These are phyloP conservation scores for Protomyces lactucae-debilis DNA, from an alignment of 1,139 yeast genomes.

Conservation along the genomic window DNA sequence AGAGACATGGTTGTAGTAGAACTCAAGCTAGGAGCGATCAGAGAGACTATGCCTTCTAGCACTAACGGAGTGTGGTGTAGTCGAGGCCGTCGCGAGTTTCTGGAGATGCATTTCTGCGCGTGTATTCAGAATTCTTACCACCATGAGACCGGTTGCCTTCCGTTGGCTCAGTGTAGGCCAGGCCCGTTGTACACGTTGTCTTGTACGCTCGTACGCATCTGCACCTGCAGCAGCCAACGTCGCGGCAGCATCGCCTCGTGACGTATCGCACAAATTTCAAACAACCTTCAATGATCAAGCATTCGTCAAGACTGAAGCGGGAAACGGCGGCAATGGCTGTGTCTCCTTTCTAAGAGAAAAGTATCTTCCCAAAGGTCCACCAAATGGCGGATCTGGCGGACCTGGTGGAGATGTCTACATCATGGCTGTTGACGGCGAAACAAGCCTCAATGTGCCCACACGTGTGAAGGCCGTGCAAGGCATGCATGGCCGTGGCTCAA, in stretches of 20 bases:
- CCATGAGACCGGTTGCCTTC: neutral
- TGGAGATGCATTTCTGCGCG: no score
- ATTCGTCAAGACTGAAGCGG: constrained; percentile 45
- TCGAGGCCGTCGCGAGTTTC: no score
- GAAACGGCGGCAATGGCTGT: constrained; percentile 84
- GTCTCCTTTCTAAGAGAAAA: constrained; percentile 85
- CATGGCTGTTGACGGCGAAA: constrained; percentile 66
- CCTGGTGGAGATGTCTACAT: constrained; percentile 81
- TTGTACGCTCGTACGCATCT: neutral
- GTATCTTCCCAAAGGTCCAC: constrained; percentile 80
- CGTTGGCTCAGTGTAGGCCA: neutral
- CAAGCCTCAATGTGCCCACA: constrained; percentile 58
- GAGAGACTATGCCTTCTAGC: neutral
- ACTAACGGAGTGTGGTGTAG: no score
- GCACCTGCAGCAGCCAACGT: neutral
- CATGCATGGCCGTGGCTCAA: constrained; percentile 62
- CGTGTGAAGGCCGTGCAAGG: constrained; percentile 72
- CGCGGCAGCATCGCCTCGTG: constrained; percentile 2
- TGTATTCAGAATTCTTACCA: no score
- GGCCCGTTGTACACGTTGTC: neutral
- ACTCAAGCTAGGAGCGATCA: neutral
- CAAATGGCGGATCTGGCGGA: constrained; percentile 99
- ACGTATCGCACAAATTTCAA: constrained; percentile 15
- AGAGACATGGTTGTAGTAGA: neutral
- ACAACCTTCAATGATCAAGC: constrained; percentile 23